Conservation (phyloP, 129 eudicot genomes). For the Heracleum sosnowskyi region DNA sequence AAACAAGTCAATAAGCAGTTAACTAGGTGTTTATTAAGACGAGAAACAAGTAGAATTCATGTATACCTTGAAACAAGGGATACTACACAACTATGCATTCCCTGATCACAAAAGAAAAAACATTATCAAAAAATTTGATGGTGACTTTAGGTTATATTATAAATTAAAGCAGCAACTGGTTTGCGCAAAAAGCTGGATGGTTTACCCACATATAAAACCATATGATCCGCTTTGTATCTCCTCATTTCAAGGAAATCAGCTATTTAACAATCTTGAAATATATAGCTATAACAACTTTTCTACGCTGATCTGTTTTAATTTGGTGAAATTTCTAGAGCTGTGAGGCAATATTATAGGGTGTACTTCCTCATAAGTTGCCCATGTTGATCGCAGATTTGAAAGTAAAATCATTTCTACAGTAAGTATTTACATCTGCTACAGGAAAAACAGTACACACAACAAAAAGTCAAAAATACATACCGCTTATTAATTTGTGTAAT, state of each 20-base stretch:
- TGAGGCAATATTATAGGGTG: background rate
- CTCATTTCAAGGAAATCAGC: background rate
- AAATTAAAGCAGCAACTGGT: background rate
- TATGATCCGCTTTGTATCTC: background rate
- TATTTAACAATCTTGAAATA: background rate
- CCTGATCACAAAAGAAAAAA: constrained; percentile 40
- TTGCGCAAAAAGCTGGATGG: background rate
- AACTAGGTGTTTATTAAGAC: constrained; percentile 6
- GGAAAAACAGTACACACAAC: background rate
- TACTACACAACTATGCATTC: constrained; percentile 71
- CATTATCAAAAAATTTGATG: background rate
- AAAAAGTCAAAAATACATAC: background rate
- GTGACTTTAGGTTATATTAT: background rate
- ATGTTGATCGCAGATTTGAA: background rate
- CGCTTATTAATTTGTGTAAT: background rate
- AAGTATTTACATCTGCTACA: background rate
- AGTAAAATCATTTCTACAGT: background rate
- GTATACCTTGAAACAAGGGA: constrained; percentile 58
- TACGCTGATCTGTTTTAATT: background rate
- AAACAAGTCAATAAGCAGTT: constrained; percentile 14
- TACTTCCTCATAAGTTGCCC: background rate
- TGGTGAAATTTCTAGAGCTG: background rate
- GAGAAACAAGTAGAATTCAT: constrained; percentile 10
- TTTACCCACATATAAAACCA: background rate
- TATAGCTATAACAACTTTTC: background rate